phyloP scores from a whole-genome alignment of 805 yeast species.

The Metschnikowia santaceciliae region DNA sequence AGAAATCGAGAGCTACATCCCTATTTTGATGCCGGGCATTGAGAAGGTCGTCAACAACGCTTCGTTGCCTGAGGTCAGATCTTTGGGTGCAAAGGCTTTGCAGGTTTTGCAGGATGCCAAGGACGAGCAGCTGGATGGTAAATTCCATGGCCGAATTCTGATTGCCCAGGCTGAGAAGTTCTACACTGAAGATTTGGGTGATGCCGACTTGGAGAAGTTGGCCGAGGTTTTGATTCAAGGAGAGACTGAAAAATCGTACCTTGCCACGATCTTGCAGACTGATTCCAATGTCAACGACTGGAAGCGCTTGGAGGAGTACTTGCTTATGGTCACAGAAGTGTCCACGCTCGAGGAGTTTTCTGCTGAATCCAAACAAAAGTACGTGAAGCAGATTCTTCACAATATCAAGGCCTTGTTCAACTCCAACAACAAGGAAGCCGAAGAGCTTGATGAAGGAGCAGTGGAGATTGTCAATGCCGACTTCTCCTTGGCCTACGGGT shows the following conservation, averaged over 20 bases:
- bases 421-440: slow-evolving; percentile 41
- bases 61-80: slow-evolving; percentile 94
- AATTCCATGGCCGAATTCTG: slow-evolving; percentile 71
- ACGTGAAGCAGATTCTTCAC: slow-evolving; percentile 43
- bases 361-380: slow-evolving; percentile 23
- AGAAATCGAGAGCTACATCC: slow-evolving; percentile 86
- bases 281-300: slow-evolving; percentile 46
- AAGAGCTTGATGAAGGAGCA: slow-evolving; percentile 71
- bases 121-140: slow-evolving; percentile 60
- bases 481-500: slow-evolving; percentile 95
- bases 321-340: slow-evolving; percentile 28
- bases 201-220: slow-evolving; percentile 16
- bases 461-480: slow-evolving; percentile 89
- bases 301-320: slow-evolving; percentile 51
- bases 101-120: slow-evolving; percentile 80
- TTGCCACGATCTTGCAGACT: slow-evolving; percentile 37
- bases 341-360: slow-evolving; percentile 15
- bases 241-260: slow-evolving; percentile 42
- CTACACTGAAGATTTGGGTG: slow-evolving; percentile 21
- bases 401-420: slow-evolving; percentile 53
- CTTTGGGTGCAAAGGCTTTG: slow-evolving; percentile 82
- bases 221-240: slow-evolving; percentile 24
- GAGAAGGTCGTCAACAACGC: slow-evolving; percentile 85
- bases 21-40: slow-evolving; percentile 86
- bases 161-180: slow-evolving; percentile 49